phyloP scores from a whole-genome alignment of 768 basidiomycete genomes.

The Collybiopsis luxurians region DNA sequence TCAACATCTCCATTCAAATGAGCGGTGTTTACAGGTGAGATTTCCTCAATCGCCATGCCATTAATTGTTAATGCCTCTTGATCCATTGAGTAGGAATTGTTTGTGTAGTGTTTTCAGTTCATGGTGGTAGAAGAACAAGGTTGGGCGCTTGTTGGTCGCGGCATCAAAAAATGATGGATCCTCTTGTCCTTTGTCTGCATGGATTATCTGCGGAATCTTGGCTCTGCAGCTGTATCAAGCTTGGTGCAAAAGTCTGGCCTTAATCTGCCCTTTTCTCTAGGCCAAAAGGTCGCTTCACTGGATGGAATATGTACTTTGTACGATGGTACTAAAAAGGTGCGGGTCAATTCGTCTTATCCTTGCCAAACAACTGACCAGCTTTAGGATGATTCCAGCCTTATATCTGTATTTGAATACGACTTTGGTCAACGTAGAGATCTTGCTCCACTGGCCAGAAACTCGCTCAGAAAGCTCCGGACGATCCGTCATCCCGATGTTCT shows the following conservation, averaged over 20 bases:
- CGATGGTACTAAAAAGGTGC: conserved; percentile 85
- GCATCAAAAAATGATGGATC: not conserved
- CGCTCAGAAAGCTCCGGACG: conserved; percentile 84
- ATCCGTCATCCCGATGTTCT: conserved; percentile 95
- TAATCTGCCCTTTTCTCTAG: conserved; percentile 84
- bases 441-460: conserved; percentile 81
- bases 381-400: conserved; percentile 82
- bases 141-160: too few relatives aligned
- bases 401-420: conserved; percentile 94
- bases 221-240: conserved; percentile 83
- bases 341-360: conserved; percentile 14
- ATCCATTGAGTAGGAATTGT: conserved; percentile 2
- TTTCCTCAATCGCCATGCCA: not conserved
- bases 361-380: conserved; percentile 6
- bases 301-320: conserved; percentile 83
- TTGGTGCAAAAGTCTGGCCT: conserved; percentile 94
- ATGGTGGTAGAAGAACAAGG: not conserved
- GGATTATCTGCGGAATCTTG: conserved; percentile 82
- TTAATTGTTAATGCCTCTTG: not conserved
- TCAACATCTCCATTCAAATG: conserved; percentile 26
- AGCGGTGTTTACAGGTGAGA: conserved; percentile 20
- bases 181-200: conserved; percentile 31
- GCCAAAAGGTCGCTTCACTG: conserved; percentile 62
- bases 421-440: conserved; percentile 61
- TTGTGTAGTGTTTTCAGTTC: too few relatives aligned